Conservation (phyloP, 495 filamentous ascomycete species). For the Copromyces sp. region DNA sequence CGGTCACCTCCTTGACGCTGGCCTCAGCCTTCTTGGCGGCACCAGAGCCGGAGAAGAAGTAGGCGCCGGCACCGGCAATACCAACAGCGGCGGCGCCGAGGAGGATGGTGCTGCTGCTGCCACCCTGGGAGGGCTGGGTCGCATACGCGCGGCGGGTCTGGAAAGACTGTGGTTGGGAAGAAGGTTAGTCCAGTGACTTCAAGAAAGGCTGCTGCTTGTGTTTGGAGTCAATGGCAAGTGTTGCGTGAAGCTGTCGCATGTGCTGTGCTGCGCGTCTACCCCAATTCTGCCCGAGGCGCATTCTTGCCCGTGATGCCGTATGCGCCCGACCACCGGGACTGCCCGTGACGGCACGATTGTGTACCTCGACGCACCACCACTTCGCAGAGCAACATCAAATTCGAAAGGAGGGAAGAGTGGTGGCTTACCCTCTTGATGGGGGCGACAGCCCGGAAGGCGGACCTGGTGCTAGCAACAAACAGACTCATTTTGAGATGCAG, state of each 20-base stretch:
- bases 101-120: constrained; percentile 31
- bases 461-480: constrained; percentile 21
- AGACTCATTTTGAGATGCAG: constrained; percentile 19
- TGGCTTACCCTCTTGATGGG: constrained; percentile 22
- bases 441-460: constrained; percentile 21
- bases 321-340: neutral
- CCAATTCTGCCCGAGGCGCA: neutral
- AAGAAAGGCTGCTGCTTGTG: neutral
- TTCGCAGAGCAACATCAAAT: neutral
- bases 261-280: neutral
- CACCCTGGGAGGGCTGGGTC: constrained; percentile 33
- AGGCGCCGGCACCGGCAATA: constrained; percentile 42
- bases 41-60: constrained; percentile 38
- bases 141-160: constrained; percentile 38
- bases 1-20: constrained; percentile 35
- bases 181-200: neutral
- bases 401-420: neutral
- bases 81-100: constrained; percentile 29
- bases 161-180: constrained; percentile 4
- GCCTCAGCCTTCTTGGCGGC: constrained; percentile 39
- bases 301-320: neutral
- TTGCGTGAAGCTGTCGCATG: neutral
- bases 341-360: neutral
- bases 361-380: neutral
- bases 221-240: constrained; percentile 5